phyloP scores from a whole-genome alignment of 148 eudicot genomes.

The Fagopyrum tataricum region DNA sequence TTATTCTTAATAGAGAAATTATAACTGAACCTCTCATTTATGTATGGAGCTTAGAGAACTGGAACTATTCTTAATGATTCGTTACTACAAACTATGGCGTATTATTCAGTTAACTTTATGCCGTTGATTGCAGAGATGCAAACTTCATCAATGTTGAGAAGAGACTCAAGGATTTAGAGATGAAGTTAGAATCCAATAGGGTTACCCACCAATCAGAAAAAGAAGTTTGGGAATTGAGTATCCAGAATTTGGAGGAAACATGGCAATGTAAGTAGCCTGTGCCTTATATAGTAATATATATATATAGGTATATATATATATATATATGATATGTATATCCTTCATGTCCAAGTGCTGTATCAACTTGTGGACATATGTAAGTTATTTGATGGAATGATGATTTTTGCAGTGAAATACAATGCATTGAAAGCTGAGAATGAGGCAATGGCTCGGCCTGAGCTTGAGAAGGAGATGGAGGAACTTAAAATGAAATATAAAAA shows the following conservation, averaged over 20 bases:
- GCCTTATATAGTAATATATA: not conserved
- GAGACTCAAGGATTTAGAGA: slow-evolving; percentile 61
- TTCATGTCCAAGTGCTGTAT: slow-evolving; percentile 4
- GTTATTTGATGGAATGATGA: not conserved
- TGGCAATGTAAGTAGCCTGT: slow-evolving; percentile 61
- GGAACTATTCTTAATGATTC: not conserved
- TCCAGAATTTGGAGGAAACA: slow-evolving; percentile 77
- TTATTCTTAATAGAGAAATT: not conserved
- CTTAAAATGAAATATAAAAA: slow-evolving; percentile 44
- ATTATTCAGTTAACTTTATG: not conserved
- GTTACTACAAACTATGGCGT: not conserved
- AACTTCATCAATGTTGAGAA: slow-evolving; percentile 55
- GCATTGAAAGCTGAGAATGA: slow-evolving; percentile 54
- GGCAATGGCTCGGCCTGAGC: slow-evolving; percentile 37
- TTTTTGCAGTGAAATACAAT: slow-evolving; percentile 68
- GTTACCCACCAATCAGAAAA: slow-evolving; percentile 48
- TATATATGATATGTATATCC: not conserved
- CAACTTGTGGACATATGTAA: not conserved
- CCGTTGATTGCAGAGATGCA: slow-evolving; percentile 50
- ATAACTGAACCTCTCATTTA: not conserved
- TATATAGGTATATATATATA: not conserved
- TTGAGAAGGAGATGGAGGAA: slow-evolving; percentile 57
- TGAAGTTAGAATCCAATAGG: slow-evolving; percentile 59
- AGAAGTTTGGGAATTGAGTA: slow-evolving; percentile 63
- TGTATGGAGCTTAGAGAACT: not conserved